Base-by-base conservation (phyloP, 1,139 yeast species). In the Kodamaea alishanica region DNA sequence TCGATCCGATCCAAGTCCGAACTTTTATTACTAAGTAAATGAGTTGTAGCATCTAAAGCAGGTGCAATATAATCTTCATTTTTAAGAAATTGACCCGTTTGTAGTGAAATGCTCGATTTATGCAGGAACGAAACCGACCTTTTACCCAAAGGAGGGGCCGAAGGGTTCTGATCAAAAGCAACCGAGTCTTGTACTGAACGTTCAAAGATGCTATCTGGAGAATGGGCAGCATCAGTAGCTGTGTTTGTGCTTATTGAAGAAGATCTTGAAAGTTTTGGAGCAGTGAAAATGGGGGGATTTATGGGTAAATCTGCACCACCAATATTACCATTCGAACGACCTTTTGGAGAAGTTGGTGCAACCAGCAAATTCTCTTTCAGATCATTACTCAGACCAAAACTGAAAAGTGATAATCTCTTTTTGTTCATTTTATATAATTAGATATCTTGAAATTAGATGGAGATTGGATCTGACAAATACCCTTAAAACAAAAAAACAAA, bases 31-130 rank as follows among this genome's bases (percentile, higher is more conserved):
- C 74, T 73, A 37, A 85, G 69, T 28, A 83, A 72, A 34, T 79
- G 72, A 3, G 92, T 77, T 23, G 90, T 75, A 7, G 90, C 90
- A 54, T 86, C 95, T 54, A 88, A 68, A 7, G 89, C 89, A 2
- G 96, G 89, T 1, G 95, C 89, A 36, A 86, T 84, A 50, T 69
- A 79, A 58, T 86, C 88, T 55, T 86, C 75, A 31, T 59, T 62
- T 41, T 64, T 63, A 41, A 66, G 57, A 33, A 40, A 50, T 32
- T 39, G 54, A 30, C 63, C 62, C n/a, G 54, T 43, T 29, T 41
- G 35, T 22, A 41, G 44, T 20, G 65, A 55, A 32, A 62, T 45
- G 24, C 61, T 50, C 20, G 67, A 57, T 39, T 58, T 58, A 42
- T 57, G 65, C 9, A 66, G 53, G 35, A 58, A 54, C 22, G 60